Conservation (phyloP, 2,329 filamentous ascomycete genomes). For the Botrytis paeoniae region DNA sequence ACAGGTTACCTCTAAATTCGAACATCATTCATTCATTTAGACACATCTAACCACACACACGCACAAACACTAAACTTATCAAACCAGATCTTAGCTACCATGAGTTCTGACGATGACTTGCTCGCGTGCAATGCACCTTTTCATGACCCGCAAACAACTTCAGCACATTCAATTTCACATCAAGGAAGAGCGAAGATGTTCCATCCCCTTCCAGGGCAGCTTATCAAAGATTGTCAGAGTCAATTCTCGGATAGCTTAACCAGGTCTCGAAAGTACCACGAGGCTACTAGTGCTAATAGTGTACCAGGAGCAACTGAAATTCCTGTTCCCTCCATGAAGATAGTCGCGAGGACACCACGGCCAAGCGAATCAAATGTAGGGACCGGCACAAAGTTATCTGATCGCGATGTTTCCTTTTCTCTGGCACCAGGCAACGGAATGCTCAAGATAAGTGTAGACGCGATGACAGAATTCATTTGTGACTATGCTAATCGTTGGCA, state of each 20-base stretch:
- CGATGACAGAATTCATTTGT: conserved; percentile 8
- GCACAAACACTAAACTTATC: neutral
- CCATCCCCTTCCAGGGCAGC: neutral
- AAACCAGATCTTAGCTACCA: neutral
- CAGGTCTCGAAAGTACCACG: neutral
- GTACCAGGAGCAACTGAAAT: neutral
- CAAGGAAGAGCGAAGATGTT: conserved; percentile 12
- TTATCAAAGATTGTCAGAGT: neutral
- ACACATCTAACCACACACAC: neutral
- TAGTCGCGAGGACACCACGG: neutral
- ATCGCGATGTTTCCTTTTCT: neutral
- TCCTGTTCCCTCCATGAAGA: neutral
- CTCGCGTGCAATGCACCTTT: conserved; percentile 1
- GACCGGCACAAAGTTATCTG: neutral
- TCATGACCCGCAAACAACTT: neutral
- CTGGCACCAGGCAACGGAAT: neutral
- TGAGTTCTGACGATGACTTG: neutral
- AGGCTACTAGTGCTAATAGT: neutral
- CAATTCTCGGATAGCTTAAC: neutral
- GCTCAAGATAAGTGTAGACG: neutral
- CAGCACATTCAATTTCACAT: neutral
- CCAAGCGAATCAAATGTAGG: conserved; percentile 10
- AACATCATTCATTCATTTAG: neutral
- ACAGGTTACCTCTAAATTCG: neutral
- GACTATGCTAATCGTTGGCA: conserved; percentile 18